Conservation (phyloP, 108 stramenopile species). For the Chaetoceros tenuissimus region DNA sequence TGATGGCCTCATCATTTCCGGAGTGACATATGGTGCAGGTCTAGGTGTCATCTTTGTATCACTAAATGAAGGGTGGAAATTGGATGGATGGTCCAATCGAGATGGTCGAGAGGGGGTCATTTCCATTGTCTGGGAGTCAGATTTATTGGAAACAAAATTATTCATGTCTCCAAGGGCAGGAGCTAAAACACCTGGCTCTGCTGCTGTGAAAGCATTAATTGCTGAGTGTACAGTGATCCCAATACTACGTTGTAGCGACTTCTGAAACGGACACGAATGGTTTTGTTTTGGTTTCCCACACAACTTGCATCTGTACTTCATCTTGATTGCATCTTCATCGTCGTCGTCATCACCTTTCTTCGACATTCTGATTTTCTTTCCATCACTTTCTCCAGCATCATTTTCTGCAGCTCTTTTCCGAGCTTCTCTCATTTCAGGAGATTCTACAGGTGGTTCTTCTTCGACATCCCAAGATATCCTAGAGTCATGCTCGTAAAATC, state of each 20-base stretch:
- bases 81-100: background rate
- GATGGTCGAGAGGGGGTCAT: constrained; percentile 23
- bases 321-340: constrained; percentile 20
- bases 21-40: constrained; percentile 1
- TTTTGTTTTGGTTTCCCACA: constrained; percentile 77
- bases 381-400: constrained; percentile 5
- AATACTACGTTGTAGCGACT: constrained; percentile 61
- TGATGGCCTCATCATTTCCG: constrained; percentile 1
- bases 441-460: constrained; percentile 53
- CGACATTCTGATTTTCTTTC: constrained; percentile 1
- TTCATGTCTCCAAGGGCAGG: constrained; percentile 71
- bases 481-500: constrained; percentile 76
- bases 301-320: constrained; percentile 68
- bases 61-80: background rate
- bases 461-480: constrained; percentile 80
- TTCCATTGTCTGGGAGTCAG: constrained; percentile 15
- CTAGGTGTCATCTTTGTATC: background rate
- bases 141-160: constrained; percentile 44
- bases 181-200: constrained; percentile 62
- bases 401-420: constrained; percentile 9
- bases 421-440: constrained; percentile 24
- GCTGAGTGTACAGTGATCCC: constrained; percentile 68
- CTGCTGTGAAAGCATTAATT: constrained; percentile 61
- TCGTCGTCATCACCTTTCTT: constrained; percentile 6
- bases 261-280: constrained; percentile 59